These are phyloP conservation scores for Gossypium longicalyx DNA, from an alignment of 345 rosid species.

Conservation along the genomic window DNA sequence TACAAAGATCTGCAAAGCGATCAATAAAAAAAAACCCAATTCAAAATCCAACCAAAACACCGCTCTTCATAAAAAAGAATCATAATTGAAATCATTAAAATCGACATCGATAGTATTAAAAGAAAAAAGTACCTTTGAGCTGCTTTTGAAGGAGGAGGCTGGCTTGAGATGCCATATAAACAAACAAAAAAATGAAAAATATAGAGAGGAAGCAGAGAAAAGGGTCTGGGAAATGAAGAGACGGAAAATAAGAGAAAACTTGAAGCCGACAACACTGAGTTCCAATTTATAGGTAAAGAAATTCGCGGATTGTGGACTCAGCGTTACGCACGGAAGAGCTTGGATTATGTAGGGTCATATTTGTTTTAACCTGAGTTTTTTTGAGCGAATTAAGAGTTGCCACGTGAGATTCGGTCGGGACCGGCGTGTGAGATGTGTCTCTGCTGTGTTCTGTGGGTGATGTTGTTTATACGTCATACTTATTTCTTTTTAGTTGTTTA, in stretches of 20 bases:
- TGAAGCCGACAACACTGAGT: neutral
- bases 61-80: neutral
- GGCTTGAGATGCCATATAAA: conserved; percentile 61
- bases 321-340: neutral
- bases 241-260: neutral
- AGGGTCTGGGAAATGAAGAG: neutral
- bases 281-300: conserved; percentile 6
- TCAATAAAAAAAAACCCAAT: conserved; percentile 18
- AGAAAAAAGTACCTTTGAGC: conserved; percentile 55
- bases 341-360: neutral
- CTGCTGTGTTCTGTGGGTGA: too few species aligned
- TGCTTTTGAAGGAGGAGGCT: conserved; percentile 94
- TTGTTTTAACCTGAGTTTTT: neutral
- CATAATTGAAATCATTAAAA: neutral
- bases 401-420: too few species aligned
- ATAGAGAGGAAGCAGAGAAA: conserved; percentile 7
- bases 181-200: neutral
- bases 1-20: conserved; percentile 84
- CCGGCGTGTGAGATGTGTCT: too few species aligned
- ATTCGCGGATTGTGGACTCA: neutral
- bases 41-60: conserved; percentile 8
- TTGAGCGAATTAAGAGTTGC: neutral
- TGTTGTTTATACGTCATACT: too few species aligned
- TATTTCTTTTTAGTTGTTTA: too few species aligned
- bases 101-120: neutral